Conservation (phyloP, 2,329 filamentous ascomycete species). For the Trichoderma asperellum region DNA sequence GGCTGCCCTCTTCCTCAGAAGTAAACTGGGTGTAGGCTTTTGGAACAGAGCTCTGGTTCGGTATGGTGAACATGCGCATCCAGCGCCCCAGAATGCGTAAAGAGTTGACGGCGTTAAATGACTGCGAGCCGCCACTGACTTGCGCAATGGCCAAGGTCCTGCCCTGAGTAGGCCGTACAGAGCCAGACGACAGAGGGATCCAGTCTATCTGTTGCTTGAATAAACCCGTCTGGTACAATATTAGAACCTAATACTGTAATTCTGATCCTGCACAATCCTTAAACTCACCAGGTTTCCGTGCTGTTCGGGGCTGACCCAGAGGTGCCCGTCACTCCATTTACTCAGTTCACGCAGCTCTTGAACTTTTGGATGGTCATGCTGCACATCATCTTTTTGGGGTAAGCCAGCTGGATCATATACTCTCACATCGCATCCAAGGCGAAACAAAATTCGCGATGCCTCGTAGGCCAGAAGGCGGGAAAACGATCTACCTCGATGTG, state of each 20-base stretch:
- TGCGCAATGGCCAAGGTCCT: constrained; percentile 65
- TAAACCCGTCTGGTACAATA: constrained; percentile 55
- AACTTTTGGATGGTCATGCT: constrained; percentile 62
- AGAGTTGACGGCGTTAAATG: constrained; percentile 69
- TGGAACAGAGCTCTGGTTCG: constrained; percentile 67
- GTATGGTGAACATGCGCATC: constrained; percentile 72
- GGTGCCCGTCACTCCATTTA: constrained; percentile 67
- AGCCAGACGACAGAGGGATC: constrained; percentile 65
- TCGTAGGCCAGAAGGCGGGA: constrained; percentile 64
- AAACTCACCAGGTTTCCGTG: constrained; percentile 61
- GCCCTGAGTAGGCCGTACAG: constrained; percentile 67
- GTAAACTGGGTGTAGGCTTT: constrained; percentile 65
- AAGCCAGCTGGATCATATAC: constrained; percentile 62
- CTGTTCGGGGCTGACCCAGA: constrained; percentile 69
- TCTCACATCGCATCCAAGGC: constrained; percentile 68
- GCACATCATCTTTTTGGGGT: constrained; percentile 65
- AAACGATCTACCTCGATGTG: constrained; percentile 51
- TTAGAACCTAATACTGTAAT: neutral
- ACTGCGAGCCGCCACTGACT: constrained; percentile 67
- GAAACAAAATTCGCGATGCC: constrained; percentile 61
- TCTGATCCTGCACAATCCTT: constrained; percentile 6
- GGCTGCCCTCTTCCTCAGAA: constrained; percentile 52
- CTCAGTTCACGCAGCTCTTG: constrained; percentile 65
- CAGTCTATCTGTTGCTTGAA: constrained; percentile 75
- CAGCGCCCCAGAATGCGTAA: constrained; percentile 68